Evolutionary conservation across 768 basidiomycete genomes (phyloP), one percentile per base, ranked within the genome.

Genomic region (Cyclocybe cylindracea): DNA sequence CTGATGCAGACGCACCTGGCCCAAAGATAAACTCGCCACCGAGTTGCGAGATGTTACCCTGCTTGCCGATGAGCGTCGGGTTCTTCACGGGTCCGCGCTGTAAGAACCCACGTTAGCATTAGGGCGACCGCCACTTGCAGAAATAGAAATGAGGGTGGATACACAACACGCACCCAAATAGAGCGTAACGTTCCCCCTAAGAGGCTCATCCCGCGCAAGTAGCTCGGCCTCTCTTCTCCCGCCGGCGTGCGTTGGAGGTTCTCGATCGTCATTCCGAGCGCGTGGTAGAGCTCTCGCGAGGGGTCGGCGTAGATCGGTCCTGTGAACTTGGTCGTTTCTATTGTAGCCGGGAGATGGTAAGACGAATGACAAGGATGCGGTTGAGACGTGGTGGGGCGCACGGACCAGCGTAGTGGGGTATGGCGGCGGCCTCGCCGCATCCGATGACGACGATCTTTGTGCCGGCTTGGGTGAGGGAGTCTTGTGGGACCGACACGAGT

Each of bases 251-350:
- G 49, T 5, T 65, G 64, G 2, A 83, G 65, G 9, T 53, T 76
- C 60, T 86, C 78, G 2, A 74, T 64, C 3, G 76, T 80, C 76
- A 91, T 82, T 1, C 85, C 87, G 0, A 91, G 74, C 0, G 71
- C 69, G 19, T 69, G 75, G 61, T 85, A 91, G 0, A 92, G 67
- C 19, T 70, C 63, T 4, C 86, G 75, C 0, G 74, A 71, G 0
- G 88, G 85, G 58, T 91, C 85, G 9, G 87, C 83, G 61, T 83
- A 91, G 24, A 91, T 78, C 0, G 63, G 51, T 0, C 77, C 77
- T 7, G 52, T 53, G 57, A 80, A 82, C 0, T 64, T 67, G 1
- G 83, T 80, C 1, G 61, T 69, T 47, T 80, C 81, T 82, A n/a
- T n/a, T n/a, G n/a, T n/a, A 34, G 18, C 2, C 4, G 16, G 10